phyloP scores from a whole-genome alignment of 73 alveolate genomes.

The Paramecium bursaria region DNA sequence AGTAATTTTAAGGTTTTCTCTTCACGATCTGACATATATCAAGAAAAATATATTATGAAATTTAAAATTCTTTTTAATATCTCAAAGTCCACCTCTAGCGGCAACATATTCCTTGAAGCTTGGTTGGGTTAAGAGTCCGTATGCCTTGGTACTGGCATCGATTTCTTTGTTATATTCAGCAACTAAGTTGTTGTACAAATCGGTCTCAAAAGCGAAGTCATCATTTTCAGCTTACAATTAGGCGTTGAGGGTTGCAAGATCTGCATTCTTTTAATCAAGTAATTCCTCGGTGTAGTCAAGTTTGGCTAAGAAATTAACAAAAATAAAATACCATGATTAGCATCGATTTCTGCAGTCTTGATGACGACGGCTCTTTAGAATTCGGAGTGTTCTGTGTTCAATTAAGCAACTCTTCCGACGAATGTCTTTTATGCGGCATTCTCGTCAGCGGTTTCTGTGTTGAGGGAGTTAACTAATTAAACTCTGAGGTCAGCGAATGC shows the following conservation, averaged over 20 bases:
- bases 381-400: constrained; percentile 60
- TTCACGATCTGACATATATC: too few species aligned
- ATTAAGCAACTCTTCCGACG: constrained; percentile 10
- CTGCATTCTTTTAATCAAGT: constrained; percentile 25
- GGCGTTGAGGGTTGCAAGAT: constrained; percentile 57
- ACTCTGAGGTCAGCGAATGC: constrained; percentile 48
- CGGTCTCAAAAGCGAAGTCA: constrained; percentile 56
- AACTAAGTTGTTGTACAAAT: constrained; percentile 16
- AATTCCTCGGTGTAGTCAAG: constrained; percentile 20
- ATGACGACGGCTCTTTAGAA: constrained; percentile 62
- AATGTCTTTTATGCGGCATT: background rate
- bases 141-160: constrained; percentile 41
- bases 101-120: constrained; percentile 57
- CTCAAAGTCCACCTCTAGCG: too few species aligned
- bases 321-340: constrained; percentile 12
- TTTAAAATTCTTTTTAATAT: too few species aligned
- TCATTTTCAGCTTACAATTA: constrained; percentile 63
- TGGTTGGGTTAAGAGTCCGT: constrained; percentile 48
- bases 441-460: constrained; percentile 47
- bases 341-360: constrained; percentile 59
- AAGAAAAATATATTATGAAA: too few species aligned
- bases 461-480: constrained; percentile 58
- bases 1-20: too few species aligned
- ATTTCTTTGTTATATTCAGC: constrained; percentile 53
- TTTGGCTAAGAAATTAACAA: background rate